A percentile compares a stretch with the other conserved stretches of the same genome.
Conservation (phyloP, 1,284 basidiomycete species). For the Cryptococcus sp. region DNA sequence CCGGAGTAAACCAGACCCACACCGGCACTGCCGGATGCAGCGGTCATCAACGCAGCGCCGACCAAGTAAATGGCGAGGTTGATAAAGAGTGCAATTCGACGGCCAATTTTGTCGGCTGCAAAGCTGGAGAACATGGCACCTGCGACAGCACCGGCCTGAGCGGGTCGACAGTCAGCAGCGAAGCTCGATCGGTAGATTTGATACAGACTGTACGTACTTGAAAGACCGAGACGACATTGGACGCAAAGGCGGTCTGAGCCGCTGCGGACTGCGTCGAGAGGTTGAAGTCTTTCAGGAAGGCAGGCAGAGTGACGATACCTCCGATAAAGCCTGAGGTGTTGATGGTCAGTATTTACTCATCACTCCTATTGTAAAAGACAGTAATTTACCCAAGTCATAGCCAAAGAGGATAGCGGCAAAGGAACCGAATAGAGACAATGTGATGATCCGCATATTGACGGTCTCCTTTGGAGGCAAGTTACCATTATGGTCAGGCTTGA, state of each 20-base stretch:
- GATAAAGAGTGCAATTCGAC: constrained; percentile 11
- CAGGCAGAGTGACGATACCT: constrained; percentile 16
- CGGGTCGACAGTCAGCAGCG: no score
- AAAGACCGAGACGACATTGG: constrained; percentile 14
- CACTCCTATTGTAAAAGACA: neutral
- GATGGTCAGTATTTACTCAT: no score
- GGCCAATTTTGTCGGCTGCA: neutral
- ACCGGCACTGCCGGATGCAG: constrained; percentile 24
- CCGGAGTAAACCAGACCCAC: constrained; percentile 39
- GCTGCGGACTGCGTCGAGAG: neutral
- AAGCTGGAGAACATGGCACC: no score
- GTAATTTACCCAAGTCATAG: constrained; percentile 17
- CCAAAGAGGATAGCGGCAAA: constrained; percentile 18
- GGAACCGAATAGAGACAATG: constrained; percentile 13
- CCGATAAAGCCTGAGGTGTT: constrained; percentile 6
- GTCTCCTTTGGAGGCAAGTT: constrained; percentile 16
- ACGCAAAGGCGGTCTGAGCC: constrained; percentile 8
- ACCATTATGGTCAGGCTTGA: constrained; percentile 2
- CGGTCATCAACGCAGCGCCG: constrained; percentile 47
- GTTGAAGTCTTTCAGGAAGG: constrained; percentile 16
- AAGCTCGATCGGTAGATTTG: no score
- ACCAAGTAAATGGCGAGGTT: constrained; percentile 43
- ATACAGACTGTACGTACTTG: no score
- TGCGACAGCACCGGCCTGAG: no score
- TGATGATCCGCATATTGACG: constrained; percentile 12